phyloP scores from a whole-genome alignment of 495 filamentous ascomycete genomes.

The Penicillium argentinense region DNA sequence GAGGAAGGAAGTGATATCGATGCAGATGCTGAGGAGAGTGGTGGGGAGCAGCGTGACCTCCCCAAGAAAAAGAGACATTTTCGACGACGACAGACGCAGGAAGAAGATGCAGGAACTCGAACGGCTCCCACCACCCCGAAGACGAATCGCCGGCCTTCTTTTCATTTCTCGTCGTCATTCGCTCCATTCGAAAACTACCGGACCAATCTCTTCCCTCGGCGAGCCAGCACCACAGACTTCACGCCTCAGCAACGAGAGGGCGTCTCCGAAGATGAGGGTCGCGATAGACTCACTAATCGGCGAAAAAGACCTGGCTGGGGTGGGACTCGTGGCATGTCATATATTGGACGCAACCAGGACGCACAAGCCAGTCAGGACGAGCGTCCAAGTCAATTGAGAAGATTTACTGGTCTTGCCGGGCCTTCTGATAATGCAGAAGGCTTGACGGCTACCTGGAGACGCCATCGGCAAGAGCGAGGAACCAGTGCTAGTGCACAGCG shows the following conservation, averaged over 20 bases:
- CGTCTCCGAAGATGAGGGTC: constrained; percentile 87
- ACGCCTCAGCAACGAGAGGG: constrained; percentile 65
- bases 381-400: constrained; percentile 69
- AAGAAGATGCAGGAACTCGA: constrained; percentile 50
- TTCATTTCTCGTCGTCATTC: constrained; percentile 48
- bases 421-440: constrained; percentile 56
- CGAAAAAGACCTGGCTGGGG: constrained; percentile 52
- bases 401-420: constrained; percentile 70
- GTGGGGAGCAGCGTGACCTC: constrained; percentile 40
- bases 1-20: constrained; percentile 71
- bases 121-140: constrained; percentile 66
- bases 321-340: constrained; percentile 56
- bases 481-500: constrained; percentile 78
- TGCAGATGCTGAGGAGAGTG: constrained; percentile 74
- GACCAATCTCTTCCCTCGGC: constrained; percentile 58
- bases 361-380: constrained; percentile 39
- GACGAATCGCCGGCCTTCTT: constrained; percentile 40
- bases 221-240: constrained; percentile 68
- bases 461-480: constrained; percentile 57
- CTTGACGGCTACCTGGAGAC: constrained; percentile 50
- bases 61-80: constrained; percentile 50
- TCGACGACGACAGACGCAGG: constrained; percentile 50
- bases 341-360: constrained; percentile 46
- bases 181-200: constrained; percentile 47
- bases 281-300: constrained; percentile 63